Percentiles rank a stretch among this genome's conserved stretches.
These are phyloP conservation scores for Clohesyomyces aquaticus DNA, from an alignment of 495 filamentous ascomycete species.

Conservation along the genomic window DNA sequence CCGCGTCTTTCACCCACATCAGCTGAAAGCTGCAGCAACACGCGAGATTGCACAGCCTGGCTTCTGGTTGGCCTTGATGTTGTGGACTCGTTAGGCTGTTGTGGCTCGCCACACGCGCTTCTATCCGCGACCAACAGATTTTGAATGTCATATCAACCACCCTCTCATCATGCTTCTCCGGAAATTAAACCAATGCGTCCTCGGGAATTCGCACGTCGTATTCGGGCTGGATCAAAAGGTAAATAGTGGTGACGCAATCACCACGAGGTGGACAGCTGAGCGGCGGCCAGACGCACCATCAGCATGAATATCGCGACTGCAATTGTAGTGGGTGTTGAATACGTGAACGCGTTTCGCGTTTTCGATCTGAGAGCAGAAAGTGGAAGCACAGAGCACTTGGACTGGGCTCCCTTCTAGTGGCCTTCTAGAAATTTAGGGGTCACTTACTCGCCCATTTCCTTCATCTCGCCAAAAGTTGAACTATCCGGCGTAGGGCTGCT, in stretches of 20 bases:
- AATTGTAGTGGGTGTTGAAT: slow-evolving; percentile 17
- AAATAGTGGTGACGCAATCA: background rate
- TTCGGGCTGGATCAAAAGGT: background rate
- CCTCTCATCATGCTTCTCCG: background rate
- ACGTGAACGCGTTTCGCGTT: slow-evolving; percentile 24
- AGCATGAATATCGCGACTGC: slow-evolving; percentile 15
- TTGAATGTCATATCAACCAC: too few species aligned
- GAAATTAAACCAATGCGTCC: background rate
- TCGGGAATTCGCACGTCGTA: slow-evolving; percentile 1
- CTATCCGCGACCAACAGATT: too few species aligned
- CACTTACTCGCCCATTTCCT: slow-evolving; percentile 22
- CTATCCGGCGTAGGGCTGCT: too few species aligned
- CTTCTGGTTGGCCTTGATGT: background rate
- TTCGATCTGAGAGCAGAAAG: slow-evolving; percentile 9
- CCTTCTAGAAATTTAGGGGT: slow-evolving; percentile 21
- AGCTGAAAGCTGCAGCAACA: background rate
- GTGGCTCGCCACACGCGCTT: too few species aligned
- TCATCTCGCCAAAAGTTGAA: slow-evolving; percentile 25
- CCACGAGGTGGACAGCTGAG: background rate
- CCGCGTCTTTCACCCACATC: background rate
- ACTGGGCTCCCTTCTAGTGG: slow-evolving; percentile 13
- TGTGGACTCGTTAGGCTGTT: slow-evolving; percentile 4
- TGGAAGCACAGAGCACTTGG: slow-evolving; percentile 3
- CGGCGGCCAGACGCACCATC: slow-evolving; percentile 7
- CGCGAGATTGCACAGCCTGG: background rate